Evolutionary conservation across 2,329 filamentous ascomycete species (phyloP).

Genomic region (Teratosphaeriaceae sp.): DNA sequence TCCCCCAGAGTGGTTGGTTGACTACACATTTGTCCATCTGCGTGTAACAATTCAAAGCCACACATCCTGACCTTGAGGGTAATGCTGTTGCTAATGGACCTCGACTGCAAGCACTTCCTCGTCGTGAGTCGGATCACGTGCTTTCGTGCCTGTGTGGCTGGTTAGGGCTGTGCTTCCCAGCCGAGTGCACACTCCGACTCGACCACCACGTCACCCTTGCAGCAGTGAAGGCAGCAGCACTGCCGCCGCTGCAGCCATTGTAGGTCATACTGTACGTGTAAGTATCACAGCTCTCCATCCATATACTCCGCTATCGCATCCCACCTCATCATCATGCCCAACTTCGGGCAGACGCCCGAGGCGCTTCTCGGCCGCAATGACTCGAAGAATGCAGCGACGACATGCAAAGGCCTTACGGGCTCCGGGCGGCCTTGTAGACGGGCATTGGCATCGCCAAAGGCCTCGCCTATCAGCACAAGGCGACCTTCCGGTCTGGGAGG

Average conservation of each 20-base stretch:
- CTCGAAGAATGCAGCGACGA: slow-evolving; percentile 74
- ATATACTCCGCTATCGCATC: neutral
- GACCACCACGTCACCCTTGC: neutral
- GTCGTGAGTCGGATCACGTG: too few relatives aligned
- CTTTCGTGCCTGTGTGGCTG: too few relatives aligned
- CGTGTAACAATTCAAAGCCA: too few relatives aligned
- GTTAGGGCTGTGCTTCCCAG: too few relatives aligned
- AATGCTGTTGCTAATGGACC: too few relatives aligned
- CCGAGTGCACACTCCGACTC: too few relatives aligned
- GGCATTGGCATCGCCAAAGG: slow-evolving; percentile 48
- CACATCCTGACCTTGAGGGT: too few relatives aligned
- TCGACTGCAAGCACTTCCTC: too few relatives aligned
- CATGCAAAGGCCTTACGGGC: slow-evolving; percentile 81
- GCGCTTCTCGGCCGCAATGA: slow-evolving; percentile 70
- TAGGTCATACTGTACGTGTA: neutral
- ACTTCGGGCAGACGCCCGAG: slow-evolving; percentile 71
- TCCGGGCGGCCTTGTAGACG: slow-evolving; percentile 79
- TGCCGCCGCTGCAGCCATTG: neutral
- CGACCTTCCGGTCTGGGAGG: slow-evolving; percentile 16
- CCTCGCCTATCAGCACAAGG: slow-evolving; percentile 27
- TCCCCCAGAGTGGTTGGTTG: too few relatives aligned
- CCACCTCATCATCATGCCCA: slow-evolving; percentile 5
- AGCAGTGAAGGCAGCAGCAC: slow-evolving; percentile 2
- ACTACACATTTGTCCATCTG: too few relatives aligned
- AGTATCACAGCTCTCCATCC: neutral